Evolutionary conservation across 2,329 filamentous ascomycete genomes (phyloP), one percentile per base, ranked within the genome.

Genomic region (Pseudogymnoascus sp.): DNA sequence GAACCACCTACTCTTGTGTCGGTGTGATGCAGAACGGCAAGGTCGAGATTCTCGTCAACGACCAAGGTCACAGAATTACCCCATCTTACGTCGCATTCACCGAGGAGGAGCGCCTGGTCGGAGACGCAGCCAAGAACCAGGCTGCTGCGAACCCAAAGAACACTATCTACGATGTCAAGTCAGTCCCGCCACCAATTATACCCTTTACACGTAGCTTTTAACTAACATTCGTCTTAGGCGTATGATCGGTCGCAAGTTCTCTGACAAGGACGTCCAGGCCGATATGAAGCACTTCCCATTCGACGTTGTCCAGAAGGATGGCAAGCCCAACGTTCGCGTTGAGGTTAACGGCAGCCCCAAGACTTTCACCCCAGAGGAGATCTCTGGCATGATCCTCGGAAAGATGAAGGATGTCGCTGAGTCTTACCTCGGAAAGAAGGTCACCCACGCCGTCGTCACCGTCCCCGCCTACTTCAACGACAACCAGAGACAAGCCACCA

Each of bases 251-350:
- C 89, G 89, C 77, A 95, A 93, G 80, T 93, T 83, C 77, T 79
- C 80, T 60, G 90, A 95, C 76, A 90, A 88, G 81, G 90, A 96
- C 68, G 88, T 97, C 69, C 93, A 97, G 82, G 84, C 82, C 75
- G 95, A 99, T 75, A 85, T 95, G 75, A 97, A 99, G 90, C 90
- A 97, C 84, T 97, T 96, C 85, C 93, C 95, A 74, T 99, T 93
- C 89, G 91, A 91, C 81, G 90, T 99, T 66, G 75, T 91, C 74
- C 84, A 89, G 83, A 93, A 95, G 83, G 86, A 89, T 78, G 92
- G 88, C 76, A 96, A 97, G 83, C 95, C 95, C 68, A 80, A 87
- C 69, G 87, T 99, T 75, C 84, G 89, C 75, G 89, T 93, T 71
- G 77, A 89, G 64, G 86, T 90, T 69, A 75, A 80, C 74, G 84